Base-by-base conservation (phyloP, 2,329 filamentous ascomycete species). In the Keithomyces neogunnii region DNA sequence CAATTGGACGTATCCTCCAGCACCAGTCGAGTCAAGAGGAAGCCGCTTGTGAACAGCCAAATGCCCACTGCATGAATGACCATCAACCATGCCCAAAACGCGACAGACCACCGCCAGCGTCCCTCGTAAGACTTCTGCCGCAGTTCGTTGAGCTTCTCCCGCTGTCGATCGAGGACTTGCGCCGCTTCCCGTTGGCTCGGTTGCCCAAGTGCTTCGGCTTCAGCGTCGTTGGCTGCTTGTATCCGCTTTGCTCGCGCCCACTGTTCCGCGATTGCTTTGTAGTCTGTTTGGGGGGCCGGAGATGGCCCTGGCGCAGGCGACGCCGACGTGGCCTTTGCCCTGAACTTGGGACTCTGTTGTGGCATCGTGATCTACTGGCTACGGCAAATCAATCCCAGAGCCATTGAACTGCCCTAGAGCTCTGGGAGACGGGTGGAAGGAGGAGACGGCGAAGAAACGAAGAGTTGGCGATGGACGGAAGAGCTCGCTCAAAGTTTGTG, bases 21-120 rank as follows among this genome's bases (percentile, higher is more conserved):
- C 48, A 92, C 85, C 55, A 89, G 73, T 53, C 93, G 82, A 51
- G 92, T 96, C 57, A 99, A 80, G 56, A 99, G 81, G 69, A 99
- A 99, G 38, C 93, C 93, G 66, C 86, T 90, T 30, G 89, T 95
- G 71, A 99, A 99, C 64, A 96, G 86, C 65, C 87, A 88, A 61
- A 97, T 85, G 53, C 90, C 92, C 36, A 86, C 73, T 45, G 80
- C 75, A 66, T 99, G 93, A 40, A 96, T 78, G 57, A 71, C 81
- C 65, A 88, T 70, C 64, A 91, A 71, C 74, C 84, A 84, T 39
- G 75, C 64, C 74, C 89, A 88, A 66, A 91, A 88, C 38, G 74
- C 80, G 35, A 84, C 71, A 2, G 78, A 75, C 80, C 80, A 82
- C 54, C 69, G 67, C 73, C 75, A 80, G 35, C 77, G 73, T 45